A percentile compares a stretch with the other conserved stretches of the same genome.
phyloP scores from a whole-genome alignment of 345 rosid species.

The Schrenkiella parvula region DNA sequence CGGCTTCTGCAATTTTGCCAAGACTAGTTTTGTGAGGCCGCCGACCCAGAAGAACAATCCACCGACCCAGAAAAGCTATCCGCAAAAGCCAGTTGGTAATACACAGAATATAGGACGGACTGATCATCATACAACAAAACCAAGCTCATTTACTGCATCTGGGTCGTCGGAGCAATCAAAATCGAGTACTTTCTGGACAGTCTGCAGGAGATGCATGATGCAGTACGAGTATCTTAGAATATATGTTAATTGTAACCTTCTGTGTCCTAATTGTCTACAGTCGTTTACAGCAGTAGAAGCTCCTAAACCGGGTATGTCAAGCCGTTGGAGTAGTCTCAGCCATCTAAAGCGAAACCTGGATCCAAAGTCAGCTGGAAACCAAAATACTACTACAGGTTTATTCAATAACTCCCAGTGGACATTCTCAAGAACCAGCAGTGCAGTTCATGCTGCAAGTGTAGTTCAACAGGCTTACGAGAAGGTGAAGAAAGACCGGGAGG shows the following conservation, averaged over 20 bases:
- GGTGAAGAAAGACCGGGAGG: conserved; percentile 56
- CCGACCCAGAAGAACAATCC: conserved; percentile 30
- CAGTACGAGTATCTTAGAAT: conserved; percentile 58
- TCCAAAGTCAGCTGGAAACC: conserved; percentile 36
- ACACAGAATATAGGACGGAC: background rate
- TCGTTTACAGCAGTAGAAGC: conserved; percentile 53
- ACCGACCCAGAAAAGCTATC: conserved; percentile 32
- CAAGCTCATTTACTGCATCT: conserved; percentile 18
- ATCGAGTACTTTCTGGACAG: conserved; percentile 58
- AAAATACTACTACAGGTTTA: conserved; percentile 28
- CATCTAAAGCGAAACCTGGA: conserved; percentile 36
- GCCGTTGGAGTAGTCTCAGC: conserved; percentile 42
- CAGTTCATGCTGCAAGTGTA: conserved; percentile 54
- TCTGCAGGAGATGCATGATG: conserved; percentile 58
- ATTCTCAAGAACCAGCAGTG: conserved; percentile 47
- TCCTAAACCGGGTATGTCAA: conserved; percentile 48
- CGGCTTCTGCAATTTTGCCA: conserved; percentile 43
- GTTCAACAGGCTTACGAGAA: conserved; percentile 61
- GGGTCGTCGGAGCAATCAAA: conserved; percentile 34
- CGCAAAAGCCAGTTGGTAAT: conserved; percentile 17
- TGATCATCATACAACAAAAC: conserved; percentile 11
- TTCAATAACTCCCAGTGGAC: conserved; percentile 38
- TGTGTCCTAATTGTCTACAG: conserved; percentile 62
- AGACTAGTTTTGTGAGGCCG: conserved; percentile 23
- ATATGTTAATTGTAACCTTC: conserved; percentile 51